These are phyloP conservation scores for Elsinoe australis DNA, from an alignment of 2,329 filamentous ascomycete genomes.

Conservation along the genomic window DNA sequence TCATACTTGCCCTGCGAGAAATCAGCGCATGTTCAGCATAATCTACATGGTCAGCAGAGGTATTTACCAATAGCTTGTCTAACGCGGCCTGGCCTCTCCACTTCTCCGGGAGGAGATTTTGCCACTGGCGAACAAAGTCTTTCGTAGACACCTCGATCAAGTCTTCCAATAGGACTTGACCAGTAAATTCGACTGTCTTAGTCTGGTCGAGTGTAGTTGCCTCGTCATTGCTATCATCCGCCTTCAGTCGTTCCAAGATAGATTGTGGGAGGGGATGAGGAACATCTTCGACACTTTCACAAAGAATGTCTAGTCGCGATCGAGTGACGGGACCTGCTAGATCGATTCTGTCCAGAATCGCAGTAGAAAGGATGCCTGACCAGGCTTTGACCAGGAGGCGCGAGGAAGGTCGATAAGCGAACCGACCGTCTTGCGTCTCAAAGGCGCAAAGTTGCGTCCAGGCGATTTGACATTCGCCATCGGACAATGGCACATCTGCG, in stretches of 20 bases:
- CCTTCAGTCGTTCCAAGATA: constrained; percentile 22
- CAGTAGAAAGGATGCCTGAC: constrained; percentile 37
- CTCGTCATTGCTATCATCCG: background rate
- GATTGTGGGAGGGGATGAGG: constrained; percentile 30
- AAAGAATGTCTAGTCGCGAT: constrained; percentile 28
- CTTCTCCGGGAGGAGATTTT: constrained; percentile 29
- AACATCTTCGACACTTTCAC: constrained; percentile 35
- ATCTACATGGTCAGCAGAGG: background rate
- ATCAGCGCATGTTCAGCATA: constrained; percentile 6
- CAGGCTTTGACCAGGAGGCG: constrained; percentile 43
- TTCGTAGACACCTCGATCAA: constrained; percentile 19
- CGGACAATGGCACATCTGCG: constrained; percentile 45
- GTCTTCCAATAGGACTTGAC: constrained; percentile 23
- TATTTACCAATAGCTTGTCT: constrained; percentile 23
- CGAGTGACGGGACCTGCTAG: constrained; percentile 34
- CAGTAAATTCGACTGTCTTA: constrained; percentile 19
- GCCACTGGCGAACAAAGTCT: constrained; percentile 34
- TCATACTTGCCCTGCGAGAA: background rate
- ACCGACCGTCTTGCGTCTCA: constrained; percentile 32
- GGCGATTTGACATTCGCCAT: constrained; percentile 42
- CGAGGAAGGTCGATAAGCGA: constrained; percentile 32
- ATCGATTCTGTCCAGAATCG: constrained; percentile 36
- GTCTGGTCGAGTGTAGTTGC: background rate
- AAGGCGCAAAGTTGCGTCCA: constrained; percentile 50
- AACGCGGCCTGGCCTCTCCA: constrained; percentile 26